Conservation (phyloP, 148 eudicot genomes). For the Diospyros kaki region DNA sequence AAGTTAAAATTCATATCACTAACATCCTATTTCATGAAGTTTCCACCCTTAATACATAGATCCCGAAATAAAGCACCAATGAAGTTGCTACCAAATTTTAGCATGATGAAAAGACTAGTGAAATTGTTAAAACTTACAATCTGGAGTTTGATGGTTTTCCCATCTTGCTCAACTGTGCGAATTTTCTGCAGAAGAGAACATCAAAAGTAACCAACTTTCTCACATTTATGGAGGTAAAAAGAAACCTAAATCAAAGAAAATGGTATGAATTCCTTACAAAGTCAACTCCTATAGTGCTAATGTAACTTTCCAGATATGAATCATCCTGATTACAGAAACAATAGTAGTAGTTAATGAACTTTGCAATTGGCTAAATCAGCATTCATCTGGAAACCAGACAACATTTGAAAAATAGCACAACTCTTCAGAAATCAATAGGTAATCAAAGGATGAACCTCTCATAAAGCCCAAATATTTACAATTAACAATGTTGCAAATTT, state of each 20-base stretch:
- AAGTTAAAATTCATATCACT: too few species aligned
- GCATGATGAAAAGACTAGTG: background rate
- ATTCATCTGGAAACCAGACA: background rate
- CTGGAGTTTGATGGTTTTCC: conserved; percentile 72
- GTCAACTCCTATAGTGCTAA: conserved; percentile 90
- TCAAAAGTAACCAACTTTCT: background rate
- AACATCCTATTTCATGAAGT: too few species aligned
- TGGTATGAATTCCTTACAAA: conserved; percentile 42
- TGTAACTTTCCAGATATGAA: conserved; percentile 80
- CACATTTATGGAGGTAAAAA: background rate
- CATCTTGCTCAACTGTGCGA: conserved; percentile 77
- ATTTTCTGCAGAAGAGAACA: conserved; percentile 51
- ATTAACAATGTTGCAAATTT: background rate
- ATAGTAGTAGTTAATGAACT: conserved; percentile 1
- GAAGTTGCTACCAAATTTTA: too few species aligned
- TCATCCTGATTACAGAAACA: conserved; percentile 58
- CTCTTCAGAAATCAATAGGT: too few species aligned
- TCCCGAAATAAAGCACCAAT: too few species aligned
- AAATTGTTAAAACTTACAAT: conserved; percentile 46
- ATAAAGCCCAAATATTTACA: background rate
- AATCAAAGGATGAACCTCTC: background rate
- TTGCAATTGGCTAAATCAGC: background rate
- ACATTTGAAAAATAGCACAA: background rate
- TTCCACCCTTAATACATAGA: too few species aligned
- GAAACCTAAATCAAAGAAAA: background rate